Evolutionary conservation across 441 rosid species (phyloP).

Genomic region (Dalechampia spathulata): DNA sequence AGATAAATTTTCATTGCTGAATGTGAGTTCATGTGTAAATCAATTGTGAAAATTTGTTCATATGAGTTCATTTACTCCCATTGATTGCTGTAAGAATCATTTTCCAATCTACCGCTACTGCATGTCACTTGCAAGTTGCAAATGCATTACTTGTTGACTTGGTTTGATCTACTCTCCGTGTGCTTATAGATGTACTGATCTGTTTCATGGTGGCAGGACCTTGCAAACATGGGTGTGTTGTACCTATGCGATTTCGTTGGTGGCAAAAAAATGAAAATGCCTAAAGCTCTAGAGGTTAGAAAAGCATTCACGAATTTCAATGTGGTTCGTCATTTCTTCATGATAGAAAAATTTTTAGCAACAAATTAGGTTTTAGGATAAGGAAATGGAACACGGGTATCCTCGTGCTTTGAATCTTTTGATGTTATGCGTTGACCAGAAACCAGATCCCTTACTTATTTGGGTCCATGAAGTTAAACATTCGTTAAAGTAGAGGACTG

Average conservation of each 20-base stretch:
- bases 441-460: too few species aligned
- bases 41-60: too few species aligned
- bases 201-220: slow-evolving; percentile 44
- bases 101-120: too few species aligned
- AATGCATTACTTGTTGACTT: background rate
- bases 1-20: too few species aligned
- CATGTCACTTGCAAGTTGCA: slow-evolving; percentile 3
- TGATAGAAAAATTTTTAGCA: background rate
- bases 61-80: too few species aligned
- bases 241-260: slow-evolving; percentile 60
- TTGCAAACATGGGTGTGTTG: slow-evolving; percentile 63
- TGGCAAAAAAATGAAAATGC: slow-evolving; percentile 46
- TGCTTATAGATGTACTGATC: slow-evolving; percentile 9
- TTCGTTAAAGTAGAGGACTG: too few species aligned
- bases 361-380: background rate
- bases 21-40: too few species aligned
- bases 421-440: too few species aligned
- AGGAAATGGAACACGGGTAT: too few species aligned
- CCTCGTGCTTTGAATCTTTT: too few species aligned
- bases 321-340: background rate
- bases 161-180: slow-evolving; percentile 3
- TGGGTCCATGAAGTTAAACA: too few species aligned
- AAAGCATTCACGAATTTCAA: slow-evolving; percentile 4
- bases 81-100: too few species aligned
- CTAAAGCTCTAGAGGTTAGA: slow-evolving; percentile 63